Conservation (phyloP, 1,139 yeast genomes). For the Taiozyma onychis region DNA sequence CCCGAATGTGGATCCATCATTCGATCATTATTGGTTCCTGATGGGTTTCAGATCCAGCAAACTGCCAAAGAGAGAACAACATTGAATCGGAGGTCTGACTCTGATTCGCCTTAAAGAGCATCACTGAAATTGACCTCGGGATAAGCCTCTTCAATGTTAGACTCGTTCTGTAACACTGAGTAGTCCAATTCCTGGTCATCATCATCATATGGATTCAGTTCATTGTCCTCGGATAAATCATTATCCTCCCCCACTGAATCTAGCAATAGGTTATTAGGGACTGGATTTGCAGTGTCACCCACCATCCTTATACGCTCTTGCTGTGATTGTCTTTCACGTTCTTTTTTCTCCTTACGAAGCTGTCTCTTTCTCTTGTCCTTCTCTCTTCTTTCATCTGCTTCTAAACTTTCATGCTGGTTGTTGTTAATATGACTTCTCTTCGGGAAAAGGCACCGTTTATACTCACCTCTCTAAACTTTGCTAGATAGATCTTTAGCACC, state of each 20-base stretch:
- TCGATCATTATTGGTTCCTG: no score
- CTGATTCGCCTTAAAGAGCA: background rate
- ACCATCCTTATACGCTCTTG: background rate
- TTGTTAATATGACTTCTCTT: background rate
- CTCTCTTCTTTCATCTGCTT: slow-evolving; percentile 21
- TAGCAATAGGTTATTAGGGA: background rate
- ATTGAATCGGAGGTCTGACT: no score
- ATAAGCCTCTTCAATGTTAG: background rate
- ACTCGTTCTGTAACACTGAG: background rate
- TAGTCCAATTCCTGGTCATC: background rate
- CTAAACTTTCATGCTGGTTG: slow-evolving; percentile 14
- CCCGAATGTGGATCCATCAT: no score
- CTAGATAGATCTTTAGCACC: slow-evolving; percentile 59
- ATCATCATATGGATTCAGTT: background rate
- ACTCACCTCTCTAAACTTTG: slow-evolving; percentile 50
- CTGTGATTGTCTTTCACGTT: background rate
- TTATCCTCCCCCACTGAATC: background rate
- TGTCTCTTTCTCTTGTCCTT: slow-evolving; percentile 20
- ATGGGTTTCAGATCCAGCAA: no score
- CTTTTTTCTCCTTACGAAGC: slow-evolving; percentile 16
- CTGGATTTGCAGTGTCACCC: background rate
- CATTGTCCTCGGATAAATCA: background rate
- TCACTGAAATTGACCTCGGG: background rate
- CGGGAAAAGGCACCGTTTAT: background rate
- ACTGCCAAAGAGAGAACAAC: no score